Percentiles rank a stretch among this genome's conserved stretches.
phyloP scores from a whole-genome alignment of 1,284 basidiomycete species.

The Sporisorium reilianum region DNA sequence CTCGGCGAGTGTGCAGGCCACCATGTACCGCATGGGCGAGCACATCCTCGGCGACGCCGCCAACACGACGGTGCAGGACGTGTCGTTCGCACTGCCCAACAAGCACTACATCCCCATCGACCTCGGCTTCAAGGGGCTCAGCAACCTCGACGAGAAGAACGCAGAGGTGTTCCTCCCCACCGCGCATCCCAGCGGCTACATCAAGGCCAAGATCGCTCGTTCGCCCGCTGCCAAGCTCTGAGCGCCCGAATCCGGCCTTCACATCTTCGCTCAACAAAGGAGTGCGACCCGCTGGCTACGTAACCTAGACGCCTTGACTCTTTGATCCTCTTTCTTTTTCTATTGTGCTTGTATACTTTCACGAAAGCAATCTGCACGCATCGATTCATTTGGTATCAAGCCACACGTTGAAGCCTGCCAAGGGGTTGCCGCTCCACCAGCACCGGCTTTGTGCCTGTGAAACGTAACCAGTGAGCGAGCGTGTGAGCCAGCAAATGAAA shows the following conservation, averaged over 20 bases:
- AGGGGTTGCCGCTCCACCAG: neutral
- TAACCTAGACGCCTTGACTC: slow-evolving; percentile 1
- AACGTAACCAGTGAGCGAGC: neutral
- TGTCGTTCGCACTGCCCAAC: slow-evolving; percentile 87
- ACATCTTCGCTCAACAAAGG: neutral
- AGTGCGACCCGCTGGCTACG: neutral
- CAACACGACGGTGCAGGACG: slow-evolving; percentile 76
- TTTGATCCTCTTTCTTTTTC: neutral
- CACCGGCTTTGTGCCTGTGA: neutral
- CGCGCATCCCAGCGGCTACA: slow-evolving; percentile 61
- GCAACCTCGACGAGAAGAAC: slow-evolving; percentile 58
- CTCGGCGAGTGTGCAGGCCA: slow-evolving; percentile 92
- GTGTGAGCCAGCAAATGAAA: no score
- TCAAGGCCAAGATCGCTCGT: slow-evolving; percentile 59
- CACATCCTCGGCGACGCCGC: slow-evolving; percentile 72
- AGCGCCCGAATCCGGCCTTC: neutral
- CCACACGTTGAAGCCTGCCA: neutral
- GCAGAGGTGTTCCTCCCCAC: slow-evolving; percentile 64
- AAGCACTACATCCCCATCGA: slow-evolving; percentile 71
- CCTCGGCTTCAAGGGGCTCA: slow-evolving; percentile 57
- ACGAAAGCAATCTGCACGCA: neutral
- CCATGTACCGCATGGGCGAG: slow-evolving; percentile 88
- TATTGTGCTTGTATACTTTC: neutral
- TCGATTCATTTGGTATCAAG: slow-evolving; percentile 5
- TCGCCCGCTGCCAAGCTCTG: slow-evolving; percentile 50